Conservation (phyloP, 2,329 filamentous ascomycete species). For the Trichoderma koningii region DNA sequence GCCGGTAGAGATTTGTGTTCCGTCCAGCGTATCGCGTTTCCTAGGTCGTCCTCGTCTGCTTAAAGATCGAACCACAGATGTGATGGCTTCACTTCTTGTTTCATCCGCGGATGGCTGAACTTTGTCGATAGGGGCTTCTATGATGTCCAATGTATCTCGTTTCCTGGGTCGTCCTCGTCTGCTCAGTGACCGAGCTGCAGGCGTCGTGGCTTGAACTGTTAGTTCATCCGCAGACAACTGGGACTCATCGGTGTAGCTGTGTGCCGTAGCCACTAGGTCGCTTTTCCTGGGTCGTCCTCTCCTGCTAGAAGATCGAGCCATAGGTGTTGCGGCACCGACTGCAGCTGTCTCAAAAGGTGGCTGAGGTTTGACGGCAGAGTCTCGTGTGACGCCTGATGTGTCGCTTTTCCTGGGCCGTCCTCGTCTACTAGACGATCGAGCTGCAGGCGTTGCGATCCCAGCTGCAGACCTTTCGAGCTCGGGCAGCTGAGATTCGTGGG, state of each 20-base stretch:
- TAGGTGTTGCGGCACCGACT: neutral
- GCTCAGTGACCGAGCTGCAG: neutral
- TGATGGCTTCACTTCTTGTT: no score
- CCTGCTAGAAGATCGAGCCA: neutral
- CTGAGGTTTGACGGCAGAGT: neutral
- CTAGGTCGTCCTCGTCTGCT: no score
- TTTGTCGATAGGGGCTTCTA: neutral
- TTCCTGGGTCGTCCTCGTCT: neutral
- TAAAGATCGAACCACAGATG: no score
- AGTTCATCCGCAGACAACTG: neutral
- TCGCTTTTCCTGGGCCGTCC: slow-evolving; percentile 8
- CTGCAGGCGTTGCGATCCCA: neutral
- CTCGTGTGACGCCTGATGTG: neutral
- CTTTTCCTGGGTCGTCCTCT: slow-evolving; percentile 1
- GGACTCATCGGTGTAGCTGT: neutral
- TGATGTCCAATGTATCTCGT: neutral
- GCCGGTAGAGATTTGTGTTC: neutral
- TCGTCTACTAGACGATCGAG: neutral
- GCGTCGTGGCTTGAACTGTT: neutral
- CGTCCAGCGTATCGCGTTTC: neutral
- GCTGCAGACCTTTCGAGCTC: neutral
- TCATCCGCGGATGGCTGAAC: neutral
- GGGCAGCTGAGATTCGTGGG: no score
- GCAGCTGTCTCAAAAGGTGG: neutral
- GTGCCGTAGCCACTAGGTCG: neutral